Evolutionary conservation across 1,284 basidiomycete species (phyloP), one percentile per base, ranked within the genome.

Genomic region (Caloboletus inedulis): DNA sequence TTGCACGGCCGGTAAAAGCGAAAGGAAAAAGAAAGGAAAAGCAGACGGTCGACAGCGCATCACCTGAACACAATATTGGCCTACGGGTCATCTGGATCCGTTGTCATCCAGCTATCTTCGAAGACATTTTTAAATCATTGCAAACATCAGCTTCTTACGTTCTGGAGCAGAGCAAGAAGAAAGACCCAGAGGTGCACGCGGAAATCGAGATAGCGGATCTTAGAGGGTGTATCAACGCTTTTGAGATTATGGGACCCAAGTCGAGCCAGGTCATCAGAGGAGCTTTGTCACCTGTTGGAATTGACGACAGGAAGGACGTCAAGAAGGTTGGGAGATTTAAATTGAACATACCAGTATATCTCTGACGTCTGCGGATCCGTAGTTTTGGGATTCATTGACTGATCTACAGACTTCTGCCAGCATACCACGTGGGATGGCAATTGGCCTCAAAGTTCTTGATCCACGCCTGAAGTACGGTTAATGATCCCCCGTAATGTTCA

Each of bases 211-310:
- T 94, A 12, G 74, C 77, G 4, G 87, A 94, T 66, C 66, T 93
- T 43, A 74, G 85, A 43, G 81, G 81, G 4, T 77, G 85, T 44
- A 64, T 94, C 31, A 91, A 90, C 54, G 77, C 85, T 3, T 94
- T 94, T 60, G 92, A 97, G 64, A 80, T 96, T 18, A 87, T 89
- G 74, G 94, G 94, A 3, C 89, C 89, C 1, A 87, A 86, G 63
- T 78, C 90, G 0, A 91, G 81, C 52, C 87, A 89, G 62, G 80
- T 94, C 8, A 69, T 96, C 46, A 82, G 79, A 59, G 88, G 91
- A 18, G 85, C 85, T 1, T 63, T 95, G 43, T 80, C 74, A 25
- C 79, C 85, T 8, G 75, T 79, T 10, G 70, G 74, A 10, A 74
- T 75, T 0, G 81, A 85, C 35, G 63, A 75, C 2, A 71, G 80